These are phyloP conservation scores for Knufia petricola DNA, from an alignment of 2,329 filamentous ascomycete species.

Conservation along the genomic window DNA sequence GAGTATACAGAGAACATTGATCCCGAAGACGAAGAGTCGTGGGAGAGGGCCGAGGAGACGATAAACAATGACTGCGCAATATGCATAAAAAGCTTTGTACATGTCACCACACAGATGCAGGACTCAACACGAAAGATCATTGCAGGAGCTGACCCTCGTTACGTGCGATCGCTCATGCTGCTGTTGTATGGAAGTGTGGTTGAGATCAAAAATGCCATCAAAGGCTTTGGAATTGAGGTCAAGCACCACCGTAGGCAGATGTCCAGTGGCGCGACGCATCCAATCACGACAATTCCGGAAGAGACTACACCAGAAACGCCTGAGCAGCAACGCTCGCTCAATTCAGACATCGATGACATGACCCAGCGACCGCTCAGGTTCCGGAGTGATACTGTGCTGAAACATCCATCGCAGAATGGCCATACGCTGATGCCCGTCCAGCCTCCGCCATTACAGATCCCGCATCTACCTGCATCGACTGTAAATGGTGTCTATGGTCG, in stretches of 20 bases:
- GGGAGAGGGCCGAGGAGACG: constrained; percentile 30
- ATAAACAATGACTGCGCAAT: constrained; percentile 40
- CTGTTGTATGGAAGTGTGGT: constrained; percentile 49
- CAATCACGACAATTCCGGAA: constrained; percentile 26
- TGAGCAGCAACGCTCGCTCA: constrained; percentile 27
- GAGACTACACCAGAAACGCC: constrained; percentile 23
- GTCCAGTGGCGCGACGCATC: constrained; percentile 23
- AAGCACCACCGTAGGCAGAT: constrained; percentile 25
- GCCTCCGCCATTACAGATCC: constrained; percentile 7
- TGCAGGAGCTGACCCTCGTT: constrained; percentile 46
- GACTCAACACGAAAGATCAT: constrained; percentile 43
- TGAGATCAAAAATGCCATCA: constrained; percentile 51
- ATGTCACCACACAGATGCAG: constrained; percentile 41
- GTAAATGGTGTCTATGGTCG: constrained; percentile 31
- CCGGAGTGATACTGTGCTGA: constrained; percentile 43
- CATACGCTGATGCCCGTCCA: constrained; percentile 13
- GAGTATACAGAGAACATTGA: constrained; percentile 40
- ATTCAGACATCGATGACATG: constrained; percentile 40
- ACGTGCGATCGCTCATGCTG: constrained; percentile 50
- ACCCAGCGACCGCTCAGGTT: constrained; percentile 30
- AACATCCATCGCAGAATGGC: constrained; percentile 30
- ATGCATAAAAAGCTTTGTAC: constrained; percentile 41
- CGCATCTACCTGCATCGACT: constrained; percentile 32
- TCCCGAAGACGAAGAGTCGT: constrained; percentile 42
- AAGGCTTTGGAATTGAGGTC: constrained; percentile 39